phyloP scores from a whole-genome alignment of 805 yeast species.

The Candida piceae region DNA sequence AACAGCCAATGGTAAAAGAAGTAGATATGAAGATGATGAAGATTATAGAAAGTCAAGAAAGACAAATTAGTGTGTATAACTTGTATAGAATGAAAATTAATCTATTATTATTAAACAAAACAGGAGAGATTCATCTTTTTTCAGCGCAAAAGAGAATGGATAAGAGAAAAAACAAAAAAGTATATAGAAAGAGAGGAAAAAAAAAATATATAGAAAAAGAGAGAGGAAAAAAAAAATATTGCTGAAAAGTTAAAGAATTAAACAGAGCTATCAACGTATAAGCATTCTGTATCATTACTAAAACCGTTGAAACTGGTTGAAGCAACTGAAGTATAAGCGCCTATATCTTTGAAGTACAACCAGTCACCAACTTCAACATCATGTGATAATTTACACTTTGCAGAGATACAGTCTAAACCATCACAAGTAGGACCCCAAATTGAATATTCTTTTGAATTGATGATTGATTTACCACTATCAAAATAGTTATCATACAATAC shows the following conservation, averaged over 20 bases:
- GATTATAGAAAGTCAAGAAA: slow-evolving; percentile 5
- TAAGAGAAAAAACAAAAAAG: background rate
- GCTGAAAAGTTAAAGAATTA: background rate
- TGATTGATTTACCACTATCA: slow-evolving; percentile 5
- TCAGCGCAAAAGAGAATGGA: no score
- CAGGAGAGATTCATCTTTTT: no score
- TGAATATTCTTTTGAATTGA: slow-evolving; percentile 38
- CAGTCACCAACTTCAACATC: slow-evolving; percentile 83
- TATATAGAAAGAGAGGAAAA: background rate
- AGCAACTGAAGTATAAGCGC: slow-evolving; percentile 92
- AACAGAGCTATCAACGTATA: slow-evolving; percentile 46
- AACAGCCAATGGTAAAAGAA: slow-evolving; percentile 15
- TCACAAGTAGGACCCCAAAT: slow-evolving; percentile 99
- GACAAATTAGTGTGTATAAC: slow-evolving; percentile 1
- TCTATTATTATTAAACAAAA: no score
- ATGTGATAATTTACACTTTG: slow-evolving; percentile 45
- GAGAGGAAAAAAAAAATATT: background rate
- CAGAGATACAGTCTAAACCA: slow-evolving; percentile 80
- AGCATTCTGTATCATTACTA: slow-evolving; percentile 50
- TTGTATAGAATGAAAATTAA: no score
- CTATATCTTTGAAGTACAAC: slow-evolving; percentile 77
- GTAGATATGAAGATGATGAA: slow-evolving; percentile 16
- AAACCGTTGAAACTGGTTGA: slow-evolving; percentile 94
- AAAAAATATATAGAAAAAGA: slow-evolving; percentile 1
- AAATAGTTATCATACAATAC: slow-evolving; percentile 20